Evolutionary conservation across 257 asterid genomes (phyloP).

Genomic region (Solanum lycopersicoides): DNA sequence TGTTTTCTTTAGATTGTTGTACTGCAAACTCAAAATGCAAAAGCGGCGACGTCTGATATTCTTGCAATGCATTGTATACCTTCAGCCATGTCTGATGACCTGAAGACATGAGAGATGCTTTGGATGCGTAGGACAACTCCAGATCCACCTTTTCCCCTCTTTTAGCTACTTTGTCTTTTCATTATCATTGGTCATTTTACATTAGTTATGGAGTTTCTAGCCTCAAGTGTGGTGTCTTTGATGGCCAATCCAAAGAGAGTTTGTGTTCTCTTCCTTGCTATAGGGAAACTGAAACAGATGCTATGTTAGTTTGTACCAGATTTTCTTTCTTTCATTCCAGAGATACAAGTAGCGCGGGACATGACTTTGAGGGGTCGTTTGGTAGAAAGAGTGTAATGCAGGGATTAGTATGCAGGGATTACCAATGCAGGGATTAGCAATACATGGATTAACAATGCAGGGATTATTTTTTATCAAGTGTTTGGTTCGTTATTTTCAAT

Average conservation of each 20-base stretch:
- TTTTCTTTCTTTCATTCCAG: not conserved
- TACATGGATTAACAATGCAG: too few species aligned
- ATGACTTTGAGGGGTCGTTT: too few species aligned
- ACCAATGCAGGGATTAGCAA: too few species aligned
- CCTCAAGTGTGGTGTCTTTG: not conserved
- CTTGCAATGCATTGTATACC: conserved; percentile 17
- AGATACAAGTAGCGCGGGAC: not conserved
- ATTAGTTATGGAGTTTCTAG: not conserved
- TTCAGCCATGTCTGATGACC: conserved; percentile 22
- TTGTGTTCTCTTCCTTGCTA: not conserved
- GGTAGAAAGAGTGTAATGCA: too few species aligned
- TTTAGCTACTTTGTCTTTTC: not conserved
- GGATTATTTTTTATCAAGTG: too few species aligned
- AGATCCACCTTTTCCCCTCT: not conserved
- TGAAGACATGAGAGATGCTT: conserved; percentile 3
- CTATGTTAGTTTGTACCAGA: not conserved
- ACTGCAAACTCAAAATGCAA: conserved; percentile 10
- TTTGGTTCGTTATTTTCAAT: too few species aligned
- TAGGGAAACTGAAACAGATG: not conserved
- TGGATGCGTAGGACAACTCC: not conserved
- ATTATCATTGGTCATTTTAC: not conserved
- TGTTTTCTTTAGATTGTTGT: conserved; percentile 10
- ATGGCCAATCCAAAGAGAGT: not conserved
- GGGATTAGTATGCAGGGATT: too few species aligned
- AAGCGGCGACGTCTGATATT: conserved; percentile 17